These are phyloP conservation scores for Ascosphaera apis DNA, from an alignment of 2,329 filamentous ascomycete species.

Conservation along the genomic window DNA sequence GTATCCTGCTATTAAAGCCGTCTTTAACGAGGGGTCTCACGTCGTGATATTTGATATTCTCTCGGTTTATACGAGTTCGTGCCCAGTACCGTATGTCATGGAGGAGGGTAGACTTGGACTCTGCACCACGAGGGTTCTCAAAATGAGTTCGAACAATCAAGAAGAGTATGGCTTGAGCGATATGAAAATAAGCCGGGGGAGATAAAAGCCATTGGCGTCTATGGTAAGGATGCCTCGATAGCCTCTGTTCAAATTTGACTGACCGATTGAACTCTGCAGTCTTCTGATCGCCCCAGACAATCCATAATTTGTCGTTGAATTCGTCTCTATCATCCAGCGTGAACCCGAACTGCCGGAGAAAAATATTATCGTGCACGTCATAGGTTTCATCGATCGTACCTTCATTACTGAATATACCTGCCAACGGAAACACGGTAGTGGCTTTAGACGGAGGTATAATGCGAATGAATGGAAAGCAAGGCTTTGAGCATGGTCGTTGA, in stretches of 20 bases:
- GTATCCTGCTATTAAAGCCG: background rate
- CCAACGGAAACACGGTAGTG: background rate
- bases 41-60: background rate
- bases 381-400: slow-evolving; percentile 1
- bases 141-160: background rate
- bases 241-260: background rate
- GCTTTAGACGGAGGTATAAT: background rate
- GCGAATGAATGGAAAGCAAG: background rate
- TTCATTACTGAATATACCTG: background rate
- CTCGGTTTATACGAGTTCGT: background rate
- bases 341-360: background rate
- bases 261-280: slow-evolving; percentile 1
- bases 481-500: background rate
- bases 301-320: slow-evolving; percentile 1
- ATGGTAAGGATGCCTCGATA: background rate
- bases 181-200: background rate
- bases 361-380: slow-evolving; percentile 1
- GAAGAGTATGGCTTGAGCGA: background rate
- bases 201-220: background rate
- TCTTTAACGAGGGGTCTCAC: background rate
- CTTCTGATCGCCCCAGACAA: background rate
- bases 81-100: background rate
- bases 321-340: no score
- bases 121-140: background rate
- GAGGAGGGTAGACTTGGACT: background rate